Conservation (phyloP, 78 protist species). For the Guillardia theta region DNA sequence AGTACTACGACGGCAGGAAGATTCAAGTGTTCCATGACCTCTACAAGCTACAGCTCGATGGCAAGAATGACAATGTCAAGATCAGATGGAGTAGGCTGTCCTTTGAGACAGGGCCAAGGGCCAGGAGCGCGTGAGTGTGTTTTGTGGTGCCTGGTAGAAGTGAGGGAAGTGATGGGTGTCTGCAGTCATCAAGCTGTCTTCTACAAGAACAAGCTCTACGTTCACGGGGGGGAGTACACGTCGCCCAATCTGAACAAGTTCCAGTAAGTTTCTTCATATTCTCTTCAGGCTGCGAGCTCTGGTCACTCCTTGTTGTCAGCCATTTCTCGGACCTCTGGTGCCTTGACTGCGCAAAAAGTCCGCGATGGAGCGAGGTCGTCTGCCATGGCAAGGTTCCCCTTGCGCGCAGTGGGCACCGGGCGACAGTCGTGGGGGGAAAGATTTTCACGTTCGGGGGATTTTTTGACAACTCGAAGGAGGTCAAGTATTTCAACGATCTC, state of each 20-base stretch:
- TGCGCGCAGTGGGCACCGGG: slow-evolving; percentile 27
- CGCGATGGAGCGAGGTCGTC: not conserved
- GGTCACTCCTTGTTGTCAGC: too few species aligned
- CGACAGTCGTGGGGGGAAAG: not conserved
- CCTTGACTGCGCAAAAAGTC: not conserved
- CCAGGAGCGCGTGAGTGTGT: too few species aligned
- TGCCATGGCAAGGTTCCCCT: not conserved
- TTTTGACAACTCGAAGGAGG: not conserved
- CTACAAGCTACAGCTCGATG: too few species aligned
- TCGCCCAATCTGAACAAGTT: not conserved
- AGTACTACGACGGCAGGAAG: not conserved
- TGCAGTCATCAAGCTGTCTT: too few species aligned
- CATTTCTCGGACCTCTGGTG: not conserved
- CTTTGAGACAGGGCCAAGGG: too few species aligned
- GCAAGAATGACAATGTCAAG: too few species aligned
- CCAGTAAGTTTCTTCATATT: not conserved
- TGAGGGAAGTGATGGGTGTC: too few species aligned
- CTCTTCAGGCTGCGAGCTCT: too few species aligned
- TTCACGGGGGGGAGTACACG: not conserved
- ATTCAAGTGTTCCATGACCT: not conserved
- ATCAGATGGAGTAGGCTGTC: too few species aligned
- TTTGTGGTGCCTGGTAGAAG: too few species aligned
- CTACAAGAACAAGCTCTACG: too few species aligned
- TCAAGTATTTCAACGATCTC: not conserved
- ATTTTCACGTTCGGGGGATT: slow-evolving; percentile 12